Conservation (phyloP, 129 eudicot genomes). For the Daucus carota region DH1_v3.0 NC_030383.2:12650501-12651000, state of each 20-base stretch:
- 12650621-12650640: slow-evolving; percentile 55
- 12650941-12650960: slow-evolving; percentile 40
- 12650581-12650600: slow-evolving; percentile 45
- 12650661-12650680: slow-evolving; percentile 62
- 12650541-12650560: slow-evolving; percentile 39
- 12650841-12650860: slow-evolving; percentile 49
- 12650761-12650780: slow-evolving; percentile 50
- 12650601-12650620: slow-evolving; percentile 52
- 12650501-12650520: slow-evolving; percentile 25
- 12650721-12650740: slow-evolving; percentile 38
- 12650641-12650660: slow-evolving; percentile 57
- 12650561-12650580: slow-evolving; percentile 38
- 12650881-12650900: slow-evolving; percentile 40
- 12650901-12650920: slow-evolving; percentile 42
- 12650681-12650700: slow-evolving; percentile 49
- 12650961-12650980: slow-evolving; percentile 47
- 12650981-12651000: slow-evolving; percentile 59
- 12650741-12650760: slow-evolving; percentile 64
- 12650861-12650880: slow-evolving; percentile 30
- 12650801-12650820: slow-evolving; percentile 28
- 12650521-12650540: slow-evolving; percentile 49
- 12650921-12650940: slow-evolving; percentile 43
- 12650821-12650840: slow-evolving; percentile 46
- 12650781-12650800: slow-evolving; percentile 29
- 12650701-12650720: slow-evolving; percentile 50